Percentiles rank a stretch among this genome's conserved stretches.
Evolutionary conservation across 345 rosid genomes (phyloP).

Genomic region (Populus tremula): DNA sequence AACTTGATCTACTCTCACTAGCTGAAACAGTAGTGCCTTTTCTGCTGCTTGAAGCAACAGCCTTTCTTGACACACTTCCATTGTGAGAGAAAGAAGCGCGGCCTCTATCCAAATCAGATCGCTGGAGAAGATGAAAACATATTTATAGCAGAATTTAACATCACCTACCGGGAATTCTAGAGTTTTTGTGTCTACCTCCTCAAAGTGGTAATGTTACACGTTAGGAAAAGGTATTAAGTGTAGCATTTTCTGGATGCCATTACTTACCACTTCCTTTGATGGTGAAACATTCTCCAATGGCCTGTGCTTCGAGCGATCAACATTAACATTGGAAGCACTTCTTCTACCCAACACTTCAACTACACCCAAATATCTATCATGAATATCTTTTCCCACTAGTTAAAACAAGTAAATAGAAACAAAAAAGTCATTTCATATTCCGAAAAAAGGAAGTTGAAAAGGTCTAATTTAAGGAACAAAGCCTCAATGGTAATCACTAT

Average conservation of each 20-base stretch:
- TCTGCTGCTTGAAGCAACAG: slow-evolving; percentile 36
- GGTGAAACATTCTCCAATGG: slow-evolving; percentile 15
- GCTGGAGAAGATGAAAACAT: slow-evolving; percentile 1
- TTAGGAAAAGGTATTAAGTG: too few species aligned
- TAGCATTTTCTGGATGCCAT: neutral
- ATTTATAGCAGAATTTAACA: neutral
- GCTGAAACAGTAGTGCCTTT: slow-evolving; percentile 23
- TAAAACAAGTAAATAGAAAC: neutral
- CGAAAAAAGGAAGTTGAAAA: neutral
- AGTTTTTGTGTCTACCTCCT: neutral
- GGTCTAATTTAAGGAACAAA: neutral
- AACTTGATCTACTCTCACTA: slow-evolving; percentile 38
- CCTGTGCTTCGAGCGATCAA: slow-evolving; percentile 13
- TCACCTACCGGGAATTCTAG: neutral
- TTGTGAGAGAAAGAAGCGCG: slow-evolving; percentile 4
- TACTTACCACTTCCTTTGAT: slow-evolving; percentile 17
- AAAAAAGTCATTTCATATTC: neutral
- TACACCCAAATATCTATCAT: slow-evolving; percentile 14
- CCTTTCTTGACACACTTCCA: slow-evolving; percentile 36
- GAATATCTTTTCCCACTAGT: slow-evolving; percentile 8
- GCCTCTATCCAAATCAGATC: slow-evolving; percentile 7
- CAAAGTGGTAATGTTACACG: neutral
- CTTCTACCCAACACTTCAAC: slow-evolving; percentile 17
- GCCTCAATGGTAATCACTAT: neutral
- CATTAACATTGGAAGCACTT: slow-evolving; percentile 9